Base-by-base conservation (phyloP, 192 early-diverging fungal genomes). In the Anaeromyces robustus region DNA sequence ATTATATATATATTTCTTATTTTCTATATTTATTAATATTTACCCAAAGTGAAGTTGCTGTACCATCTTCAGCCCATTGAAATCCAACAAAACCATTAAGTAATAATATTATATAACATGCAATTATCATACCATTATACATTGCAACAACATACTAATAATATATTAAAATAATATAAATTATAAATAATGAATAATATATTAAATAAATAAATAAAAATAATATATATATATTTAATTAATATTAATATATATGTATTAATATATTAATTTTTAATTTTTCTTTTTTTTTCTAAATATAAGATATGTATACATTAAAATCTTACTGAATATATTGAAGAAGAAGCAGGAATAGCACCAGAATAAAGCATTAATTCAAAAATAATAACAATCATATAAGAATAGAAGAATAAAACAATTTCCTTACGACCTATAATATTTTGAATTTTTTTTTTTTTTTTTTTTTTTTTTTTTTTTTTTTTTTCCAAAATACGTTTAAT, bases 371-470 rank as follows among this genome's bases (percentile, higher is more conserved):
- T 83, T 86, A 99, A 92, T 85, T 99, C 97, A 78, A 97, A 84
- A 77, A 97, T 85, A 68, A 90, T 92, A 80, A 92, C 90, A 32
- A 94, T 78, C 84, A 94, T 93, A 87, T 98, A 99, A 79, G 98
- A 86, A 85, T 98, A 99, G 87, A 99, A 99, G 86, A 98, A 96
- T 92, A 98, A 92, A 79, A 97, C 94, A 85, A 98, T 99, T 87
- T 98, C 97, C 88, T 96, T 96, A 80, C 97, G 95, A 77, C 96
- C 93, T 94, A 85, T 77, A 77, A 12, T 30, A 81, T 12, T 82
- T 30, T 29, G 11, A 30, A 84, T 29, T 39, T 16, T 77, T 22
- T 31, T 1, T 28, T 13, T 17, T n/a, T 41, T 77, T 30, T 30
- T 30, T 7, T 31, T 81, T n/a, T 32, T 18, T 80, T n/a, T 30